A percentile compares a stretch with the other conserved stretches of the same genome.
Conservation (phyloP, 208 protist species). For the Naegleria lovaniensis region DNA sequence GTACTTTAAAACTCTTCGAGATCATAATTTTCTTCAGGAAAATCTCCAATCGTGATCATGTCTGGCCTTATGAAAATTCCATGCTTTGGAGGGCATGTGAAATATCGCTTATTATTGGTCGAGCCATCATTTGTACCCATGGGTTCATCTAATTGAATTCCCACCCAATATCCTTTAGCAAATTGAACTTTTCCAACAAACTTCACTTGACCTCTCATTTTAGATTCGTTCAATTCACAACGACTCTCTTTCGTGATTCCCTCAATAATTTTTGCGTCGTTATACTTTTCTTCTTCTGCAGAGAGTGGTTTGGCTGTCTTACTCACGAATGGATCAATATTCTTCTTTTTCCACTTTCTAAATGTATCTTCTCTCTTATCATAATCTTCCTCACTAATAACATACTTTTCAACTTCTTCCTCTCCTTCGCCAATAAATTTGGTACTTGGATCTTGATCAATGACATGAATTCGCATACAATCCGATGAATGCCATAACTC, state of each 20-base stretch:
- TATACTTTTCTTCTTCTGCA: conserved; percentile 62
- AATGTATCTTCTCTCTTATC: conserved; percentile 69
- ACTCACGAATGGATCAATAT: conserved; percentile 52
- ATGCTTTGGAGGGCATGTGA: conserved; percentile 67
- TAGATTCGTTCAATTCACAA: conserved; percentile 70
- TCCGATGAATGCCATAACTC: conserved; percentile 71
- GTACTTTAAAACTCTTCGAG: neutral
- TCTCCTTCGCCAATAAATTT: conserved; percentile 68
- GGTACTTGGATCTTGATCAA: conserved; percentile 68
- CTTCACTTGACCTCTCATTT: conserved; percentile 62
- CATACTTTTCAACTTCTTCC: conserved; percentile 77
- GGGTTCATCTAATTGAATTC: conserved; percentile 85
- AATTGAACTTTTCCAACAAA: conserved; percentile 70
- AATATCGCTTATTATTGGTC: conserved; percentile 75
- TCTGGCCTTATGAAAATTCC: conserved; percentile 74
- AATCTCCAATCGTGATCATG: conserved; percentile 75
- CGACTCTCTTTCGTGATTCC: conserved; percentile 69
- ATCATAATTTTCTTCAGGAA: conserved; percentile 69
- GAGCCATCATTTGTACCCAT: conserved; percentile 83
- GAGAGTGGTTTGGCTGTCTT: conserved; percentile 43
- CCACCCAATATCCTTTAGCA: conserved; percentile 77
- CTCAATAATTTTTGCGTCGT: conserved; percentile 43
- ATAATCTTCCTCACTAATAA: conserved; percentile 77
- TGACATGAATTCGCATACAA: conserved; percentile 66
- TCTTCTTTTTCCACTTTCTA: conserved; percentile 63